Percentiles rank a stretch among this genome's conserved stretches.
phyloP scores from a whole-genome alignment of 2,329 filamentous ascomycete species.

The Apiospora hydei region DNA sequence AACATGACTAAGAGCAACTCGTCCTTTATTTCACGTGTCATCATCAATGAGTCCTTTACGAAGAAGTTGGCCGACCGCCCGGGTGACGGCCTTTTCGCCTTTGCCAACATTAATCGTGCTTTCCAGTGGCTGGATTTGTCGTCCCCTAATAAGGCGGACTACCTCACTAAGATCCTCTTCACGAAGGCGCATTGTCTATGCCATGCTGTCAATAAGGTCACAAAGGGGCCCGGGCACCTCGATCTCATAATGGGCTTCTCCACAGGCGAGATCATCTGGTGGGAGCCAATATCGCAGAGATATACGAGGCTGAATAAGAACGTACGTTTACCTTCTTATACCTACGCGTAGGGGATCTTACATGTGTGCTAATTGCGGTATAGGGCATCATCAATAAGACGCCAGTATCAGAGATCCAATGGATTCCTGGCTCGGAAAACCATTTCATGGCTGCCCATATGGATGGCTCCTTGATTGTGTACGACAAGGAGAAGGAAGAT shows the following conservation, averaged over 20 bases:
- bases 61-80: conserved; percentile 83
- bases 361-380: not conserved
- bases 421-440: conserved; percentile 94
- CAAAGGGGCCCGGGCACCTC: conserved; percentile 80
- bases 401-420: conserved; percentile 85
- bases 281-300: conserved; percentile 94
- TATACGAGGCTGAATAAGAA: conserved; percentile 98
- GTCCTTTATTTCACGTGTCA: conserved; percentile 96
- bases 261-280: conserved; percentile 97
- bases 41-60: conserved; percentile 81
- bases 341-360: not conserved
- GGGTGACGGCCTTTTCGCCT: conserved; percentile 82
- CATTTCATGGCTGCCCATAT: conserved; percentile 91
- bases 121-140: conserved; percentile 96
- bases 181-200: conserved; percentile 95
- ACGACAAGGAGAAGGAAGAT: conserved; percentile 92
- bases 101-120: conserved; percentile 94
- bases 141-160: conserved; percentile 80
- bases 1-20: conserved; percentile 99
- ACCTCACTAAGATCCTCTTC: conserved; percentile 94
- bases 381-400: conserved; percentile 87
- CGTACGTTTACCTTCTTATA: conserved; percentile 52
- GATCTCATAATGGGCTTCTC: conserved; percentile 97
- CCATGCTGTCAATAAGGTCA: conserved; percentile 87
- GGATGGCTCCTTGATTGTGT: conserved; percentile 90